Conservation (phyloP, 116 monocot genomes). For the Iris pallida region DNA sequence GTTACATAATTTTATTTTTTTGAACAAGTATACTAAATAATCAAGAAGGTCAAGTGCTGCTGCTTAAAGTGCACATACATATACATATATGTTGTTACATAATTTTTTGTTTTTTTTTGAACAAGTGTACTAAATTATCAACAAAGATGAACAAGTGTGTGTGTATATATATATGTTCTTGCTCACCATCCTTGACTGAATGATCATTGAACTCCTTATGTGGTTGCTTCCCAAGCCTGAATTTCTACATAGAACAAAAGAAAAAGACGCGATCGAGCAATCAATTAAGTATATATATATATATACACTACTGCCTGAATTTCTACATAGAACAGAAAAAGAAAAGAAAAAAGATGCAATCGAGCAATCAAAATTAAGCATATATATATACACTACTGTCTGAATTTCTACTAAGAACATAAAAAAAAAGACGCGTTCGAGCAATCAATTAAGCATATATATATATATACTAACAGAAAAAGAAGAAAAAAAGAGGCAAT, state of each 20-base stretch:
- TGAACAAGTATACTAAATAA: neutral
- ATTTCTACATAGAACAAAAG: slow-evolving; percentile 42
- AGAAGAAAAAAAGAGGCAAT: too few species aligned
- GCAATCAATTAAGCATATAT: too few species aligned
- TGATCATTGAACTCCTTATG: slow-evolving; percentile 81
- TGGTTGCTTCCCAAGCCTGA: slow-evolving; percentile 87
- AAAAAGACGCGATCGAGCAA: too few species aligned
- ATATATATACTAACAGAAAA: too few species aligned
- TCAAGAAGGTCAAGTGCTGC: slow-evolving; percentile 41
- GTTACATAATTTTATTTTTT: too few species aligned
- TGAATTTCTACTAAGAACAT: neutral
- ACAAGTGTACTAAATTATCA: neutral
- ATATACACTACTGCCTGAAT: too few species aligned
- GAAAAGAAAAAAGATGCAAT: too few species aligned
- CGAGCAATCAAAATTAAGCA: slow-evolving; percentile 8
- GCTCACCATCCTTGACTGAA: slow-evolving; percentile 58
- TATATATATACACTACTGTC: neutral
- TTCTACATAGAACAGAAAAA: too few species aligned
- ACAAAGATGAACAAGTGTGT: too few species aligned
- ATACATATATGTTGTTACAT: neutral
- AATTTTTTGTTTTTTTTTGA: neutral
- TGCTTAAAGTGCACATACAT: slow-evolving; percentile 12
- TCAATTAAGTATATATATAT: too few species aligned
- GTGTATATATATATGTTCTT: neutral
- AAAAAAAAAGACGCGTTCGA: neutral